Base-by-base conservation (phyloP, 257 asterid species). In the Solanum lycopersicoides region DNA sequence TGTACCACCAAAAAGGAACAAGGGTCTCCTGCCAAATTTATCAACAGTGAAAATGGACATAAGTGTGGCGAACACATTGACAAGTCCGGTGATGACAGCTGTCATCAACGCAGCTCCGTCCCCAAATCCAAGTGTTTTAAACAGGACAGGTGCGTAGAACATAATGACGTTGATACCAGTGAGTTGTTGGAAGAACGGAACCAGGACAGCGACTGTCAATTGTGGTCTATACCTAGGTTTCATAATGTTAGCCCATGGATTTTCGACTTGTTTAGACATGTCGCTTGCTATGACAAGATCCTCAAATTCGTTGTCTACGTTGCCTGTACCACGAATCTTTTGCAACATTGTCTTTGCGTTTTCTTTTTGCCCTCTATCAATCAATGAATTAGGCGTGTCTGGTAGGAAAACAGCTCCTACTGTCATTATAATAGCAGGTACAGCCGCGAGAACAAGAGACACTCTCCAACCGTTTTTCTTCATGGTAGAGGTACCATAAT, bases 71-170 rank as follows among this genome's bases (percentile, higher is more conserved):
- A 89, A 3, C 23, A 93, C 92, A 69, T 94, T 94, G 2, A 95
- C 98, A 0, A 86, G 66, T 25, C 97, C 98, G 0, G 98, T 94
- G 63, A 89, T 86, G 6, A 89, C 90, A 20, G 92, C 84, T 0
- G 93, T 88, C 91, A 95, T 94, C 60, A 95, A 88, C 1, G 98
- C 88, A 13, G 97, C 93, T 0, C 91, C 90, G 50, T 45, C 72
- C 1, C 94, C 95, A 34, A 95, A 94, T 2, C 98, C 98, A 8
- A 94, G 93, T 0, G 98, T 95, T 63, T 88, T 92, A 73, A 96
- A 95, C 89, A 96, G 60, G 8, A 96, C 97, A 0, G 99, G 98
- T 0, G 99, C 99, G 42, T 96, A 96, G 56, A 96, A 95, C 92
- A 92, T 93, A 88, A 95, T 93, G 79, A 93, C 98, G 28, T 95